Percentiles rank a stretch among this genome's conserved stretches.
phyloP scores from a whole-genome alignment of 352 stramenopile genomes.

The Phytophthora parvispora region DNA sequence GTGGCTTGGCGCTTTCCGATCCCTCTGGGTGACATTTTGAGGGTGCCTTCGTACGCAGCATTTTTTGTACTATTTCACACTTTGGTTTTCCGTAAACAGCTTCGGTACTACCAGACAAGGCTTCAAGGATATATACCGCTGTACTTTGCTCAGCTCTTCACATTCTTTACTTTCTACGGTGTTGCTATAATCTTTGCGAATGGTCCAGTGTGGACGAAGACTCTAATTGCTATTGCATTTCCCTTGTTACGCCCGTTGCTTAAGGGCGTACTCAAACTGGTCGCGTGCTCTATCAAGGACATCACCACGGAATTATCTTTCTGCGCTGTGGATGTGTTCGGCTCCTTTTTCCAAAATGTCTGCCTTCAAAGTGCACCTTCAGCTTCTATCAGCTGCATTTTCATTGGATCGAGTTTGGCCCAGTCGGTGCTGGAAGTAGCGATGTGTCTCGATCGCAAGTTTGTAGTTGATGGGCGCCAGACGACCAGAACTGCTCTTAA shows the following conservation, averaged over 20 bases:
- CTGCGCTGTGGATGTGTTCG: constrained; percentile 34
- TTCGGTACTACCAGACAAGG: background rate
- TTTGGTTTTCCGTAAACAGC: constrained; percentile 2
- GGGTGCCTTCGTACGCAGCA: constrained; percentile 4
- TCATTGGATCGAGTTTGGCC: constrained; percentile 13
- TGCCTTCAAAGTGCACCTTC: constrained; percentile 29
- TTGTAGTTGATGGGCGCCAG: constrained; percentile 16
- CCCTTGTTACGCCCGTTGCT: constrained; percentile 14
- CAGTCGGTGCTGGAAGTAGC: constrained; percentile 17
- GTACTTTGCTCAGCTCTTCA: constrained; percentile 12
- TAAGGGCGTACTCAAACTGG: constrained; percentile 25
- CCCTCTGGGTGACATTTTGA: constrained; percentile 22
- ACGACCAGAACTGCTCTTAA: constrained; percentile 24
- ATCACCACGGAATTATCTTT: constrained; percentile 32
- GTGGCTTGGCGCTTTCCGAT: constrained; percentile 26
- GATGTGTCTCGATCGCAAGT: constrained; percentile 29
- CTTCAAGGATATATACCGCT: constrained; percentile 19
- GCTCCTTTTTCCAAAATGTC: constrained; percentile 35
- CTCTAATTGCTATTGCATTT: constrained; percentile 17
- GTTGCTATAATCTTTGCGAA: constrained; percentile 23
- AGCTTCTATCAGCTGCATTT: background rate
- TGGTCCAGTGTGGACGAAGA: background rate
- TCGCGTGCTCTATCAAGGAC: constrained; percentile 23
- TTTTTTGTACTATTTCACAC: constrained; percentile 19
- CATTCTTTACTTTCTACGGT: constrained; percentile 27